phyloP scores from a whole-genome alignment of 2,329 filamentous ascomycete species.

The Xylariales sp. region DNA sequence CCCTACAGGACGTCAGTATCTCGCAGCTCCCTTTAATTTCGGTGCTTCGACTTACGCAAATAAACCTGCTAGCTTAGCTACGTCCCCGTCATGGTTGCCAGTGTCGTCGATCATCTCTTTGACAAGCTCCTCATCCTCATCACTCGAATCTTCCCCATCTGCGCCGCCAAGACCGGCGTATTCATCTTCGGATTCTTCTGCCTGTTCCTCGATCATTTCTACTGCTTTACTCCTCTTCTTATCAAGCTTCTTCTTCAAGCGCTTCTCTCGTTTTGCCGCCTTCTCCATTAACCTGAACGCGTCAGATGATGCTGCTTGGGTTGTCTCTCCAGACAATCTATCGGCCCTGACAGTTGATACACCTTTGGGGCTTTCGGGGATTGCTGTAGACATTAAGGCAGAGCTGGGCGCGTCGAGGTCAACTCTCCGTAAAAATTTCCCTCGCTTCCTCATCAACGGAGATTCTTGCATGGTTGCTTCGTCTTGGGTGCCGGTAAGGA shows the following conservation, averaged over 20 bases:
- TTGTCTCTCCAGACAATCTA: constrained; percentile 16
- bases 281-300: constrained; percentile 80
- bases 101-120: constrained; percentile 93
- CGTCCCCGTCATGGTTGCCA: constrained; percentile 79
- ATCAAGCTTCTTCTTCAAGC: constrained; percentile 71
- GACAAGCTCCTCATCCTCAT: constrained; percentile 76
- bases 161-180: constrained; percentile 93
- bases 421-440: constrained; percentile 56
- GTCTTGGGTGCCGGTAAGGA: constrained; percentile 56
- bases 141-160: constrained; percentile 85
- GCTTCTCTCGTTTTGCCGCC: constrained; percentile 67
- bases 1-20: constrained; percentile 58
- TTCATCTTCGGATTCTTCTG: constrained; percentile 97
- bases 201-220: constrained; percentile 90
- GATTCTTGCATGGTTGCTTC: constrained; percentile 67
- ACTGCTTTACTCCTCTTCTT: constrained; percentile 89
- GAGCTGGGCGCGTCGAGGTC: constrained; percentile 38
- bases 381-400: constrained; percentile 60
- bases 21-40: constrained; percentile 1
- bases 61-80: constrained; percentile 83
- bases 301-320: constrained; percentile 42
- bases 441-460: constrained; percentile 71
- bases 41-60: constrained; percentile 76
- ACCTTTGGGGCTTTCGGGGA: constrained; percentile 37
- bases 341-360: constrained; percentile 54